phyloP scores from a whole-genome alignment of 1,284 basidiomycete genomes.

The Melanopsichium pennsylvanicum region DNA sequence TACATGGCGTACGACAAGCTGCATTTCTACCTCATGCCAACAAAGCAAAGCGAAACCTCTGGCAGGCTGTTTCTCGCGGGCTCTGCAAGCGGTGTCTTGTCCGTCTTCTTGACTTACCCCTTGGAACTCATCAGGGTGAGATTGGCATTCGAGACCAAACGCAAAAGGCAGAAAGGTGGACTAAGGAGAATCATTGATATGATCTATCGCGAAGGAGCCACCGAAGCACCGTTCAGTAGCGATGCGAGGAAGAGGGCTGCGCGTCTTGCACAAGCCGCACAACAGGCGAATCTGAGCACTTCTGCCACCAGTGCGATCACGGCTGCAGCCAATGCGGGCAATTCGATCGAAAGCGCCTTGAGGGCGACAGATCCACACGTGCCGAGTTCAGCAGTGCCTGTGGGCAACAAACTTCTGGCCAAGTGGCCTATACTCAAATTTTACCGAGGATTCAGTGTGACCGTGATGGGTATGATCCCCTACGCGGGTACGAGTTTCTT shows the following conservation, averaged over 20 bases:
- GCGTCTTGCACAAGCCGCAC: constrained; percentile 71
- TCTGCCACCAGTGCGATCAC: constrained; percentile 34
- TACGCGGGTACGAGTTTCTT: constrained; percentile 97
- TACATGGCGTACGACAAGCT: constrained; percentile 96
- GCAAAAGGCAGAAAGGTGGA: constrained; percentile 58
- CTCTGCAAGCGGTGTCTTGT: constrained; percentile 83
- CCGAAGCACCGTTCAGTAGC: constrained; percentile 58
- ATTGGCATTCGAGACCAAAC: constrained; percentile 84
- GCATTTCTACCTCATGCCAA: constrained; percentile 83
- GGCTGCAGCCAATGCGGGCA: constrained; percentile 13
- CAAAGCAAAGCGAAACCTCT: constrained; percentile 79
- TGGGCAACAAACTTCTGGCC: constrained; percentile 38
- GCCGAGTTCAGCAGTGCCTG: constrained; percentile 21
- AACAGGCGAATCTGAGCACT: constrained; percentile 56
- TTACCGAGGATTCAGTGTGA: constrained; percentile 83
- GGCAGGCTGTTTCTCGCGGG: constrained; percentile 85
- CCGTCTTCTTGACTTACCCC: constrained; percentile 91
- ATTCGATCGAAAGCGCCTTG: constrained; percentile 21
- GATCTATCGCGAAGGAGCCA: constrained; percentile 62
- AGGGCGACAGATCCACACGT: constrained; percentile 33
- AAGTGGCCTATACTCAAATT: constrained; percentile 74
- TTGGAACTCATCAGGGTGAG: constrained; percentile 94
- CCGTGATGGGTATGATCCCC: constrained; percentile 77
- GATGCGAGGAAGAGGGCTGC: constrained; percentile 61
- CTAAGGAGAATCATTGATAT: constrained; percentile 52